Evolutionary conservation across 345 rosid species (phyloP).

Genomic region (Garcia nutans): DNA sequence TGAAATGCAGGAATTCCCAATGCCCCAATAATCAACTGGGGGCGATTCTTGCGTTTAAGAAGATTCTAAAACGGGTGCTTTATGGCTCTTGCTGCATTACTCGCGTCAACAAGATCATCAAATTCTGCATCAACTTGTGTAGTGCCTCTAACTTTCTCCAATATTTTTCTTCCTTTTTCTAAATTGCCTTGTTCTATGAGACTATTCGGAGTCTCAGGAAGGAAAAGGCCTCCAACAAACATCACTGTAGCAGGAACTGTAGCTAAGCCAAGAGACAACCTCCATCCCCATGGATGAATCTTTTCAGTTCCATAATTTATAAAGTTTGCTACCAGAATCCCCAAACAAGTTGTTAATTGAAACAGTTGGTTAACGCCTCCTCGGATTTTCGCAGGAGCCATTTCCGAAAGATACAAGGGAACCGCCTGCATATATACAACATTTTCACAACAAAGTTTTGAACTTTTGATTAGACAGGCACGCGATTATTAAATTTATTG

Average conservation of each 20-base stretch:
- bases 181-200: slow-evolving; percentile 30
- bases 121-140: slow-evolving; percentile 33
- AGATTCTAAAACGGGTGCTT: slow-evolving; percentile 39
- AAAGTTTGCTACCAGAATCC: slow-evolving; percentile 67
- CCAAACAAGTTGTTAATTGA: slow-evolving; percentile 81
- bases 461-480: no score
- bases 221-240: slow-evolving; percentile 30
- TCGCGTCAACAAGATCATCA: slow-evolving; percentile 30
- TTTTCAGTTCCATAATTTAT: slow-evolving; percentile 67
- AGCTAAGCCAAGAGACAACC: slow-evolving; percentile 36
- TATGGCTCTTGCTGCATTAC: slow-evolving; percentile 31
- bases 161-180: slow-evolving; percentile 26
- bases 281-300: slow-evolving; percentile 57
- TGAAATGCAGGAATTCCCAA: slow-evolving; percentile 47
- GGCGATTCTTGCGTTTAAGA: slow-evolving; percentile 24
- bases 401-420: slow-evolving; percentile 83
- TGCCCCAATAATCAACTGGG: slow-evolving; percentile 29
- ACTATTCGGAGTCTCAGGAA: slow-evolving; percentile 43
- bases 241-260: slow-evolving; percentile 39
- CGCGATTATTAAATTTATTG: no score
- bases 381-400: slow-evolving; percentile 81
- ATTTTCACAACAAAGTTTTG: neutral
- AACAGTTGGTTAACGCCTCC: slow-evolving; percentile 83
- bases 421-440: slow-evolving; percentile 51
- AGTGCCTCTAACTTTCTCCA: slow-evolving; percentile 34